These are phyloP conservation scores for Moricandia arvensis DNA, from an alignment of 345 rosid species.

Conservation along the genomic window DNA sequence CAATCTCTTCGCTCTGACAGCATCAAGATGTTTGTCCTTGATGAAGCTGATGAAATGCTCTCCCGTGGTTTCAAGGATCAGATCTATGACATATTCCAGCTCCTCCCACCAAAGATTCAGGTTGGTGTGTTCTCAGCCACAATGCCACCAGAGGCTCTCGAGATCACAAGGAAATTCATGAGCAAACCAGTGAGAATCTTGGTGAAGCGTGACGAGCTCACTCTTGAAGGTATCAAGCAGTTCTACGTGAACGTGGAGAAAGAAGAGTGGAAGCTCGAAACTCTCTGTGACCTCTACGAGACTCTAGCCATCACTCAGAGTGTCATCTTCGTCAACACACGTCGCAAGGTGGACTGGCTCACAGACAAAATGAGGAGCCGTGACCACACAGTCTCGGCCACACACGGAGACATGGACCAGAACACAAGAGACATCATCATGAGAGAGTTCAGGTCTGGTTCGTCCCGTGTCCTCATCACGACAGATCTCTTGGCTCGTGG, in stretches of 20 bases:
- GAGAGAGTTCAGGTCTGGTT: not conserved
- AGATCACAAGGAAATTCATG: not conserved
- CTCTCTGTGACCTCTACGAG: not conserved
- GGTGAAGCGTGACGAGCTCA: not conserved
- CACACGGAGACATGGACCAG: constrained; percentile 1
- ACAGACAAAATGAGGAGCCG: not conserved
- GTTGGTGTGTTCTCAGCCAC: not conserved
- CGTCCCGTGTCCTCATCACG: not conserved
- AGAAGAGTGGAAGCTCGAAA: not conserved
- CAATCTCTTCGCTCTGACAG: not conserved
- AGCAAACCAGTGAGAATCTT: not conserved
- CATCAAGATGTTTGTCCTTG: not conserved
- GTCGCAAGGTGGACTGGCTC: not conserved
- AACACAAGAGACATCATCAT: constrained; percentile 1
- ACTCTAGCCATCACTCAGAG: not conserved
- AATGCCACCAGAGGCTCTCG: not conserved
- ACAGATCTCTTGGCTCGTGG: constrained; percentile 3
- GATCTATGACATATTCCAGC: not conserved
- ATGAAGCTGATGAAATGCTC: not conserved
- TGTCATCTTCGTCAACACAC: not conserved
- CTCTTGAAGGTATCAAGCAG: not conserved
- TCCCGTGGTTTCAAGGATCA: constrained; percentile 1
- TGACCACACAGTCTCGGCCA: not conserved
- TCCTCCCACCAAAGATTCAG: not conserved
- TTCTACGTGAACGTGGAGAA: not conserved